Percentiles rank a stretch among this genome's conserved stretches.
Conservation (phyloP, 768 basidiomycete genomes). For the Xerocomellus chrysenteron region DNA sequence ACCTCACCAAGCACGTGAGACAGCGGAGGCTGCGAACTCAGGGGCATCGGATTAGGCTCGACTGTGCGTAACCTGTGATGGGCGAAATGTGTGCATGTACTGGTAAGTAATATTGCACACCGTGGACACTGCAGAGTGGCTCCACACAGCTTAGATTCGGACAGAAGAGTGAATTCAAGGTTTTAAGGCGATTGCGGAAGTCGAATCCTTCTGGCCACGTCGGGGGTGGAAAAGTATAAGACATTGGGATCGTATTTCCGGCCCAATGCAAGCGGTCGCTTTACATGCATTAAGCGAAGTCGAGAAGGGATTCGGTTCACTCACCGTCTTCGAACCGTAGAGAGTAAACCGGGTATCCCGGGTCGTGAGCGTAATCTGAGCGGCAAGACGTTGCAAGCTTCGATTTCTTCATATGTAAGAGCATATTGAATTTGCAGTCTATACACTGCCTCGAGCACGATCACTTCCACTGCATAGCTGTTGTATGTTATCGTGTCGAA, state of each 20-base stretch:
- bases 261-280: constrained; percentile 35
- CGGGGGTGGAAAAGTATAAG: constrained; percentile 10
- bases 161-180: constrained; percentile 47
- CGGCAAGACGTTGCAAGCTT: constrained; percentile 48
- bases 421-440: constrained; percentile 39
- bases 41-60: constrained; percentile 20
- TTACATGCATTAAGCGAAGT: constrained; percentile 5
- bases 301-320: constrained; percentile 22
- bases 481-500: constrained; percentile 22
- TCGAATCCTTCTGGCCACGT: constrained; percentile 10
- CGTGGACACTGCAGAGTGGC: constrained; percentile 50
- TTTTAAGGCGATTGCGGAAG: constrained; percentile 32
- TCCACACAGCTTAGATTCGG: constrained; percentile 50
- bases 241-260: constrained; percentile 24
- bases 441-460: constrained; percentile 48
- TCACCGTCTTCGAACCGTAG: constrained; percentile 23
- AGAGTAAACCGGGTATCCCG: constrained; percentile 29
- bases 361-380: constrained; percentile 31
- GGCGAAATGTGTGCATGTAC: constrained; percentile 14
- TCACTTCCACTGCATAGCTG: constrained; percentile 43
- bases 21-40: neutral
- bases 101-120: constrained; percentile 30
- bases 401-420: constrained; percentile 46
- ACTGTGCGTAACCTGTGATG: constrained; percentile 20
- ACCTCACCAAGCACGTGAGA: constrained; percentile 5